Percentiles rank a stretch among this genome's conserved stretches.
phyloP scores from a whole-genome alignment of 176 grass and related monocot species.

The barley (Hordeum vulgare) region DNA sequence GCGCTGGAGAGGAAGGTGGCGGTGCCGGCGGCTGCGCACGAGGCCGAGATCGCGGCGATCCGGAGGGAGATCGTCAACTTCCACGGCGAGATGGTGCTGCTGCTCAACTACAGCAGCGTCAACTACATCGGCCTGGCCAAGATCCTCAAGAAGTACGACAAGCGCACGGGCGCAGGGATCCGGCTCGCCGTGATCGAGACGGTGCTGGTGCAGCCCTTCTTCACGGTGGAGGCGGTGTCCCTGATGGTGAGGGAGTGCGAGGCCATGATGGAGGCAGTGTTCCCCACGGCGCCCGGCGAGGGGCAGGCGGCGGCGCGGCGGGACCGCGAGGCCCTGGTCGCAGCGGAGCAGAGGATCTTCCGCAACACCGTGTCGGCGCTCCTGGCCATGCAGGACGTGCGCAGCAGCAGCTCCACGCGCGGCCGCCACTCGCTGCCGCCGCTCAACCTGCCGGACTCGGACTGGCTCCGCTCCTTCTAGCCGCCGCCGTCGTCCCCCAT shows the following conservation, averaged over 20 bases:
- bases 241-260: slow-evolving; percentile 77
- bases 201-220: slow-evolving; percentile 67
- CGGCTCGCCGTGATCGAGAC: slow-evolving; percentile 46
- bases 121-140: slow-evolving; percentile 78
- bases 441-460: slow-evolving; percentile 50
- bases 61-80: slow-evolving; percentile 65
- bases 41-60: slow-evolving; percentile 35
- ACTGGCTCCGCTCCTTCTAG: slow-evolving; percentile 58
- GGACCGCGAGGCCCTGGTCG: slow-evolving; percentile 35
- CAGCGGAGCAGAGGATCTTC: slow-evolving; percentile 58
- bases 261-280: slow-evolving; percentile 52
- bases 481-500: slow-evolving; percentile 24
- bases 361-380: slow-evolving; percentile 75
- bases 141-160: slow-evolving; percentile 96
- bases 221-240: slow-evolving; percentile 64
- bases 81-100: slow-evolving; percentile 83
- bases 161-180: slow-evolving; percentile 62
- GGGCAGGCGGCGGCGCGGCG: slow-evolving; percentile 10
- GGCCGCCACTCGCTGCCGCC: slow-evolving; percentile 84
- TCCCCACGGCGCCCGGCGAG: slow-evolving; percentile 31
- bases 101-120: slow-evolving; percentile 92
- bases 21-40: slow-evolving; percentile 16
- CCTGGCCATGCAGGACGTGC: slow-evolving; percentile 76
- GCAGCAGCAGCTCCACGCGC: slow-evolving; percentile 68
- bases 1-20: slow-evolving; percentile 16